Conservation (phyloP, 306 rosid species). For the Quercus alba region DNA sequence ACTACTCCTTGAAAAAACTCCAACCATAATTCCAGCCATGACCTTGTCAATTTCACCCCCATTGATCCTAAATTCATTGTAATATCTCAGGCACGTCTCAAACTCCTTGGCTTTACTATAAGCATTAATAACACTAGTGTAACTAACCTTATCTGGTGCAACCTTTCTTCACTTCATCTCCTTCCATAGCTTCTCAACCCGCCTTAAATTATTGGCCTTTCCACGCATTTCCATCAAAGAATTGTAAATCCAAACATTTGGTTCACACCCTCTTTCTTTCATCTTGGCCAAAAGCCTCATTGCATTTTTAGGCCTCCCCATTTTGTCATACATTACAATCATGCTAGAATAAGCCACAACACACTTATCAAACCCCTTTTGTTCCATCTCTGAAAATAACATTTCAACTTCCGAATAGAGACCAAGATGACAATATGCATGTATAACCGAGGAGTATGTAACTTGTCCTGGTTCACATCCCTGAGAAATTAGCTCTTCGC, state of each 20-base stretch:
- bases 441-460: constrained; percentile 59
- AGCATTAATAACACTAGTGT: constrained; percentile 58
- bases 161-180: constrained; percentile 72
- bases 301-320: constrained; percentile 49
- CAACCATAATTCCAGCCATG: constrained; percentile 71
- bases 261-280: constrained; percentile 75
- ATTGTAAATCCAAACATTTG: constrained; percentile 79
- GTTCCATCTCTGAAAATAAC: constrained; percentile 51
- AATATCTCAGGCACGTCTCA: constrained; percentile 40
- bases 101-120: constrained; percentile 52
- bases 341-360: constrained; percentile 77
- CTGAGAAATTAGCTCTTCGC: constrained; percentile 32
- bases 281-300: constrained; percentile 62
- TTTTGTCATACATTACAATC: constrained; percentile 70
- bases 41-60: constrained; percentile 70
- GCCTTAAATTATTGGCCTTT: constrained; percentile 53
- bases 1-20: constrained; percentile 52
- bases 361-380: constrained; percentile 64
- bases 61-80: constrained; percentile 50
- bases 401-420: constrained; percentile 46
- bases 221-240: constrained; percentile 77
- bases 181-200: constrained; percentile 65
- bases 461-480: constrained; percentile 75
- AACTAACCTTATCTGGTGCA: constrained; percentile 63
- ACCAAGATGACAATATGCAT: constrained; percentile 57